Evolutionary conservation across 2,329 filamentous ascomycete species (phyloP).

Genomic region (Ophiostoma himal-ulmi): DNA sequence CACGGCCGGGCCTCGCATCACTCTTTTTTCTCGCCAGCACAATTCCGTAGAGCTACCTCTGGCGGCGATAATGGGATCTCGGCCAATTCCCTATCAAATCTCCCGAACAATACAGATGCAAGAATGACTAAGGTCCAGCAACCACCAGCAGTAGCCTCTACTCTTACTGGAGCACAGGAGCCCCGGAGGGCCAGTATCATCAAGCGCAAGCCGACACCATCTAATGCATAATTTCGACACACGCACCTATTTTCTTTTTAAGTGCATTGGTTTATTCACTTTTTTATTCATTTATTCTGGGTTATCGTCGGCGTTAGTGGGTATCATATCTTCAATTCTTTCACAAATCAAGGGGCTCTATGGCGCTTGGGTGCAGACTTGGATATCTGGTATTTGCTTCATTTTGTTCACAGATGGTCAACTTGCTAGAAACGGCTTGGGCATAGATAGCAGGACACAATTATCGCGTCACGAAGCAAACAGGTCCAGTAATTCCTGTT

Average conservation of each 20-base stretch:
- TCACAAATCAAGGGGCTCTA: background rate
- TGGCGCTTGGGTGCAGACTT: background rate
- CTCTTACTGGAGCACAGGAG: background rate
- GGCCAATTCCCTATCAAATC: background rate
- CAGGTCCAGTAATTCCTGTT: background rate
- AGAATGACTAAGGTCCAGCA: background rate
- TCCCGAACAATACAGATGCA: background rate
- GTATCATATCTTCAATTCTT: background rate
- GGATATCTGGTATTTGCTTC: background rate
- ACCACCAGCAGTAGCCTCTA: background rate
- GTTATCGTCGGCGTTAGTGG: background rate
- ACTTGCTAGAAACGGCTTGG: background rate
- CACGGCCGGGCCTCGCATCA: background rate
- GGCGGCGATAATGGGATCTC: background rate
- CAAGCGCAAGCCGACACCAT: background rate
- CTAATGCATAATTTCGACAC: background rate
- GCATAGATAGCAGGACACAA: background rate
- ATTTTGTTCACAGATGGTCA: background rate
- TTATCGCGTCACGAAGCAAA: background rate
- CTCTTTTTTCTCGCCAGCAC: constrained; percentile 18
- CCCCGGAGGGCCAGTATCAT: background rate
- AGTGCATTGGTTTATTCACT: background rate
- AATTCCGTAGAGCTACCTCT: constrained; percentile 4
- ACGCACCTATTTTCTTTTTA: background rate
- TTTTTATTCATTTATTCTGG: background rate